phyloP scores from a whole-genome alignment of 2,329 filamentous ascomycete genomes.

The Clarireedia homoeocarpa region DNA sequence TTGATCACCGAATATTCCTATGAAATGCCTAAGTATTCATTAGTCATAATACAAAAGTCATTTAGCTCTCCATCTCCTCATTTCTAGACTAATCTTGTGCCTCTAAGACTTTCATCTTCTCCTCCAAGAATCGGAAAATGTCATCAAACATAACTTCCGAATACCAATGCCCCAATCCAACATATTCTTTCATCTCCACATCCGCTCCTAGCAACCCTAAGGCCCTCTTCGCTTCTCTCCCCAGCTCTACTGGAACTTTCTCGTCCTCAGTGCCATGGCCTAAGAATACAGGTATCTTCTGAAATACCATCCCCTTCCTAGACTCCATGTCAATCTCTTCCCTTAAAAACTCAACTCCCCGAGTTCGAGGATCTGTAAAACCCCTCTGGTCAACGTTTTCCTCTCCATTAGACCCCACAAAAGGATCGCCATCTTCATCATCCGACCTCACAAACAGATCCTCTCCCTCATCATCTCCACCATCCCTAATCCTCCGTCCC shows the following conservation, averaged over 20 bases:
- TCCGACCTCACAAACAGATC: background rate
- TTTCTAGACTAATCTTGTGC: too few species aligned
- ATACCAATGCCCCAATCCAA: conserved; percentile 39
- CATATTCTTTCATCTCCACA: conserved; percentile 34
- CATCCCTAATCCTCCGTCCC: background rate
- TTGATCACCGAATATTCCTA: too few species aligned
- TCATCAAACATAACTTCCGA: conserved; percentile 35
- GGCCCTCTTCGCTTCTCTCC: conserved; percentile 29
- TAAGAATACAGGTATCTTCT: conserved; percentile 37
- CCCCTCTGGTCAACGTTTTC: background rate
- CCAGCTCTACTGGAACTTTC: conserved; percentile 33
- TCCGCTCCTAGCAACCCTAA: conserved; percentile 31
- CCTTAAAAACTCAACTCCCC: conserved; percentile 11
- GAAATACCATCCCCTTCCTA: conserved; percentile 2
- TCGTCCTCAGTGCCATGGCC: conserved; percentile 40
- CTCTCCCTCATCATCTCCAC: background rate
- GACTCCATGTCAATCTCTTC: conserved; percentile 15
- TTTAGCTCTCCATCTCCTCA: too few species aligned
- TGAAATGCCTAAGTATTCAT: too few species aligned
- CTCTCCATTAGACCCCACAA: conserved; percentile 10
- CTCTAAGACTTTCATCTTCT: conserved; percentile 3
- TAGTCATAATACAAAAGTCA: too few species aligned
- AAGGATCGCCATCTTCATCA: conserved; percentile 1
- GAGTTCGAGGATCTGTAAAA: background rate
- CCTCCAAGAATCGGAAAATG: conserved; percentile 30